Base-by-base conservation (phyloP, 176 grass and related monocot species). In the Chloris gayana region DNA sequence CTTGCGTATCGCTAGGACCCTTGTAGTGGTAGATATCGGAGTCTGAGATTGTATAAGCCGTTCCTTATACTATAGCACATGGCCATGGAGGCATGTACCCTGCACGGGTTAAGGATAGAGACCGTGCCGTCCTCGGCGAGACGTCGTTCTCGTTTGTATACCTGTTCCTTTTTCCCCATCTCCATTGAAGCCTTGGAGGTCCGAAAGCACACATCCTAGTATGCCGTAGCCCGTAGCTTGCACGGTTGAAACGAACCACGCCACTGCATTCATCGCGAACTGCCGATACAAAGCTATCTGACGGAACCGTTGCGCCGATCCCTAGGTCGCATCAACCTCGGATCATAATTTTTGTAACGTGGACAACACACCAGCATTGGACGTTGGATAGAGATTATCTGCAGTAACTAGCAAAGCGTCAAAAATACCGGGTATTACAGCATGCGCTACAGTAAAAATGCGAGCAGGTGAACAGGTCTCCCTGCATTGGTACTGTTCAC, bases 111-210 rank as follows among this genome's bases (percentile, higher is more conserved):
- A 22, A 59, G 22, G 65, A 21, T 5, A 29, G 47, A 67, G 77
- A 42, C 44, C 72, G 47, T 84, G 47, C 60, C 72, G 82, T 84
- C 81, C 73, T 44, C 34, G 81, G 42, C 17, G 72, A 53, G 14
- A 25, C 44, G 30, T 33, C 21, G 21, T 33, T 37, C 4, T 47
- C 9, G 31, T 2, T 22, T 47, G 31, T 50, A 53, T 18, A 15
- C 30, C 12, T 61, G 26, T 8, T 61, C 14, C 25, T 0, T 61
- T 61, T 29, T 26, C 41, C 3, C 1, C 58, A 13, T 11, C 3
- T 31, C 7, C 58, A 5, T n/a, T 56, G 51, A 56, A 56, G 19
- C 51, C 51, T 21, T 8, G 19, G 51, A 31, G n/a, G 60, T 63
- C 14, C 5, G 64, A 66, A 58, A 44, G 9, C 39, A 18, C 34